Percentiles rank a stretch among this genome's conserved stretches.
These are phyloP conservation scores for Phycomyces nitens DNA, from an alignment of 192 early-diverging fungal genomes.

Conservation along the genomic window DNA sequence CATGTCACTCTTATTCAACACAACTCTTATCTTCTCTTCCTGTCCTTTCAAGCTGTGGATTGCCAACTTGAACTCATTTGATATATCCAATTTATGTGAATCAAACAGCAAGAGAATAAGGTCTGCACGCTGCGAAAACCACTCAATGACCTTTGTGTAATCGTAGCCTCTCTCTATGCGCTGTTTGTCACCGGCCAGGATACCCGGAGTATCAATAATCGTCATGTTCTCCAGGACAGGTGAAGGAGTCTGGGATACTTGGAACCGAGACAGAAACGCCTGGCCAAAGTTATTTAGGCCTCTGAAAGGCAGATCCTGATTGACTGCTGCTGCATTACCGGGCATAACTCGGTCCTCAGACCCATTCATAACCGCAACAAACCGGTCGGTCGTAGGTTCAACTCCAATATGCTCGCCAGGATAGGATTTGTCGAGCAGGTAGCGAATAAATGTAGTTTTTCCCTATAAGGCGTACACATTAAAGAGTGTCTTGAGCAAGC, in stretches of 20 bases:
- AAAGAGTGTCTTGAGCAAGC: too few relatives aligned
- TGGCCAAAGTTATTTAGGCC: slow-evolving; percentile 79
- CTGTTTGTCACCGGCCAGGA: slow-evolving; percentile 85
- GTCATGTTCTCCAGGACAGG: slow-evolving; percentile 78
- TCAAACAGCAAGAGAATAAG: slow-evolving; percentile 86
- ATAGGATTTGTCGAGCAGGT: slow-evolving; percentile 73
- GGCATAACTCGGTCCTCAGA: slow-evolving; percentile 75
- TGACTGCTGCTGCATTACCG: slow-evolving; percentile 83
- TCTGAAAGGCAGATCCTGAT: slow-evolving; percentile 76
- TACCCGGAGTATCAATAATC: slow-evolving; percentile 88
- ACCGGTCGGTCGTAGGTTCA: slow-evolving; percentile 85
- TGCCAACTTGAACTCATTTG: slow-evolving; percentile 82
- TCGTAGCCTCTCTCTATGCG: slow-evolving; percentile 77
- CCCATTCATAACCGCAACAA: slow-evolving; percentile 81
- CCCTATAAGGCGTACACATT: slow-evolving; percentile 39
- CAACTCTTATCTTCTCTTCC: slow-evolving; percentile 82
- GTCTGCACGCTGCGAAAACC: slow-evolving; percentile 85
- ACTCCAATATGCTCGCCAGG: slow-evolving; percentile 82
- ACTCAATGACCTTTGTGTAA: slow-evolving; percentile 75
- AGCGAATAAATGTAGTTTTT: slow-evolving; percentile 81
- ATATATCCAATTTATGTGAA: slow-evolving; percentile 86
- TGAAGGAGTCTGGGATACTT: slow-evolving; percentile 72
- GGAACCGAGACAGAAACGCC: slow-evolving; percentile 69
- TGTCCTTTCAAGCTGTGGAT: slow-evolving; percentile 76
- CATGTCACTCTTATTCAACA: slow-evolving; percentile 88